Conservation (phyloP, 495 filamentous ascomycete genomes). For the Tuber umbilicatum region DNA sequence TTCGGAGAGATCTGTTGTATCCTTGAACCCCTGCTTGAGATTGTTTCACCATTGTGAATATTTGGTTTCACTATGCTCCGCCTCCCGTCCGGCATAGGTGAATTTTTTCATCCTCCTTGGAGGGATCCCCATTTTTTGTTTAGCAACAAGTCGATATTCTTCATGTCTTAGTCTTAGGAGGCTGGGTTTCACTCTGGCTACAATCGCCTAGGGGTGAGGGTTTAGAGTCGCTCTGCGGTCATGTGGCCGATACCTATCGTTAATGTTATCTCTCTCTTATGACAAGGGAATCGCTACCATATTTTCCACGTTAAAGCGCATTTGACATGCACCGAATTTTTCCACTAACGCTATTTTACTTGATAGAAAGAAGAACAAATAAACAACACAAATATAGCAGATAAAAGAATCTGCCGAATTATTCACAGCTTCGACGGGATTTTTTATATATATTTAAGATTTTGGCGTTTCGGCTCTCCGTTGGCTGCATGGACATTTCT, state of each 20-base stretch:
- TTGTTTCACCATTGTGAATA: conserved; percentile 38
- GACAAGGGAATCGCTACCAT: conserved; percentile 22
- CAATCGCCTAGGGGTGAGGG: conserved; percentile 18
- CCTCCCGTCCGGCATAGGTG: conserved; percentile 31
- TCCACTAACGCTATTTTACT: conserved; percentile 28
- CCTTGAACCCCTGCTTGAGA: conserved; percentile 27
- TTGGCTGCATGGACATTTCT: conserved; percentile 36
- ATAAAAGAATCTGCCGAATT: conserved; percentile 28
- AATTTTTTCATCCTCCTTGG: conserved; percentile 7
- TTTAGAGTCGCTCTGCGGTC: conserved; percentile 18
- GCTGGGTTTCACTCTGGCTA: conserved; percentile 24
- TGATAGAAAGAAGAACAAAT: conserved; percentile 27
- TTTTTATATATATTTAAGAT: conserved; percentile 10
- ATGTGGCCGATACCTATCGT: conserved; percentile 15
- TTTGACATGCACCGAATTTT: conserved; percentile 21
- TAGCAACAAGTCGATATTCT: conserved; percentile 19
- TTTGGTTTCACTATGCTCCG: conserved; percentile 34
- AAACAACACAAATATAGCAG: conserved; percentile 25
- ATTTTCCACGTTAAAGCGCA: conserved; percentile 16
- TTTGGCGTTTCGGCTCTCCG: conserved; percentile 11
- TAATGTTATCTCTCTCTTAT: conserved; percentile 20
- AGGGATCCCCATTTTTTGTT: conserved; percentile 29
- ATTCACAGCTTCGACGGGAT: conserved; percentile 24
- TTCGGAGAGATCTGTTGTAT: conserved; percentile 23
- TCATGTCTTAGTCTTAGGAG: conserved; percentile 20